Evolutionary conservation across 345 rosid species (phyloP).

Genomic region (Salix suchowensis): DNA sequence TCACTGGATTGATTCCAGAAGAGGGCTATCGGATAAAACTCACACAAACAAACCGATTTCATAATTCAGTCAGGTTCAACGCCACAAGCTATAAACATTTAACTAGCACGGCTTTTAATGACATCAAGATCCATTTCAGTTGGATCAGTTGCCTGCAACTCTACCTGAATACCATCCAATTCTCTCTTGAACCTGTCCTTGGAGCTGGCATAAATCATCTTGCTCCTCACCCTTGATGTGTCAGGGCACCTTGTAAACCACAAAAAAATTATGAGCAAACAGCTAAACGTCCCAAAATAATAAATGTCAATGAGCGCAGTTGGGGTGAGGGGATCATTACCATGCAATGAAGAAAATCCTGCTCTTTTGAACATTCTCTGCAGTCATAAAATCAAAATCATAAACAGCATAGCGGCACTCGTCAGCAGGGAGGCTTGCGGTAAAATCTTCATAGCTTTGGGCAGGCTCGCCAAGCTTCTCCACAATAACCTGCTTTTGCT

Average conservation of each 20-base stretch:
- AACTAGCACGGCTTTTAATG: conserved; percentile 22
- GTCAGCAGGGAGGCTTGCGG: conserved; percentile 31
- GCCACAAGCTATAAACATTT: conserved; percentile 21
- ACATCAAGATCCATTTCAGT: conserved; percentile 41
- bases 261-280: not conserved
- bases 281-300: not conserved
- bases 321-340: not conserved
- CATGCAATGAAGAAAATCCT: conserved; percentile 38
- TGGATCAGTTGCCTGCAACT: conserved; percentile 36
- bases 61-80: conserved; percentile 18
- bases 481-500: conserved; percentile 36
- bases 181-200: conserved; percentile 39
- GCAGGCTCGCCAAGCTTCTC: conserved; percentile 39
- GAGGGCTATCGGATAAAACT: not conserved
- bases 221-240: conserved; percentile 34
- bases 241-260: conserved; percentile 29
- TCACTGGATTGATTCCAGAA: not conserved
- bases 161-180: conserved; percentile 37
- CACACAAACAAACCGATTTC: conserved; percentile 15
- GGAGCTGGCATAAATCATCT: conserved; percentile 40
- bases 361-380: conserved; percentile 36
- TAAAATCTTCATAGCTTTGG: conserved; percentile 32
- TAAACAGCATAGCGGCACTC: conserved; percentile 38
- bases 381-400: conserved; percentile 37
- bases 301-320: not conserved